Conservation (phyloP, 1,139 yeast species). For the Blastobotrys arbuscula region DNA sequence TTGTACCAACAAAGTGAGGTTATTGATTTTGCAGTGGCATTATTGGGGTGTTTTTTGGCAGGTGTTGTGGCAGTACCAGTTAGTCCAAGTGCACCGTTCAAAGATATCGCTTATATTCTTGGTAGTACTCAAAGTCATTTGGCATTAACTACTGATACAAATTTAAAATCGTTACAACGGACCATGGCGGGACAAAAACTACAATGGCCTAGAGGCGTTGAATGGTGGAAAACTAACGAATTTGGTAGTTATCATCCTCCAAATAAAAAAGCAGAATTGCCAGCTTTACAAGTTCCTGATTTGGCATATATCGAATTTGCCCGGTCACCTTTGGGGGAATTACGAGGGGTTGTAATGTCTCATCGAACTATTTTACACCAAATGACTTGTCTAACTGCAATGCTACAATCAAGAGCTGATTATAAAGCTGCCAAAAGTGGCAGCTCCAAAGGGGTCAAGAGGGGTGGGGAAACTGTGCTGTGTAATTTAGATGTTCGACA, state of each 20-base stretch:
- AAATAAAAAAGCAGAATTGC: conserved; percentile 55
- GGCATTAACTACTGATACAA: conserved; percentile 75
- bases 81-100: conserved; percentile 59
- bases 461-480: conserved; percentile 35
- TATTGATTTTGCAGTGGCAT: conserved; percentile 76
- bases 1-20: conserved; percentile 82
- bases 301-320: conserved; percentile 92
- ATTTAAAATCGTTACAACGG: conserved; percentile 64
- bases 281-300: conserved; percentile 64
- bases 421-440: conserved; percentile 34
- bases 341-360: conserved; percentile 88
- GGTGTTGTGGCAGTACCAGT: conserved; percentile 95
- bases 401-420: conserved; percentile 43
- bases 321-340: conserved; percentile 83
- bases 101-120: conserved; percentile 69
- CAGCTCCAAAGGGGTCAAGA: conserved; percentile 1
- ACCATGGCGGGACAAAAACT: conserved; percentile 42
- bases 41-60: conserved; percentile 88
- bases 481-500: conserved; percentile 83
- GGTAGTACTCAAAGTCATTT: conserved; percentile 70
- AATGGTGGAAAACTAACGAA: conserved; percentile 83
- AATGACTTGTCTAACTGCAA: conserved; percentile 67
- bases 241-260: conserved; percentile 65
- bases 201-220: conserved; percentile 55
- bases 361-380: conserved; percentile 86